Evolutionary conservation across 208 protist species (phyloP).

Genomic region (Trypanosoma rangeli): DNA sequence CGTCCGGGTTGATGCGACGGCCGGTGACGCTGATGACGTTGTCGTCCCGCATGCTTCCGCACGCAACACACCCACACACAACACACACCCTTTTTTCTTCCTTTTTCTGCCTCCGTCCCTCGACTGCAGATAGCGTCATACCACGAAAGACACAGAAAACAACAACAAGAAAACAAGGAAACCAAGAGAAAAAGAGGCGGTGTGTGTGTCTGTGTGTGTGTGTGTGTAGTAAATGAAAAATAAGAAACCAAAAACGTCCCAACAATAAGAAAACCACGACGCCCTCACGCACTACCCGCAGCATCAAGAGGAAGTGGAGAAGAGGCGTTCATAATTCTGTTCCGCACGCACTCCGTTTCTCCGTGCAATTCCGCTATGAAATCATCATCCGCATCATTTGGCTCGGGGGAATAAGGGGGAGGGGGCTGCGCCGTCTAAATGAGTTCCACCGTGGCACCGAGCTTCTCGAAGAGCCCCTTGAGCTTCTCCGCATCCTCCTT

Average conservation of each 20-base stretch:
- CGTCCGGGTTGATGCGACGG: constrained; percentile 46
- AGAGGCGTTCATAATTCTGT: constrained; percentile 1
- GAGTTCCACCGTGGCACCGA: constrained; percentile 87
- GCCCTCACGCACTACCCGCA: background rate
- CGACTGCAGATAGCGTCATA: background rate
- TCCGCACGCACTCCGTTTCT: constrained; percentile 4
- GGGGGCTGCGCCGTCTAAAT: constrained; percentile 34
- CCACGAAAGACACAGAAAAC: background rate
- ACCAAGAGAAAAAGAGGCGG: constrained; percentile 5
- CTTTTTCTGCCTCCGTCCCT: background rate
- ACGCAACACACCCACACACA: background rate
- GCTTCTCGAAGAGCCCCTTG: constrained; percentile 85
- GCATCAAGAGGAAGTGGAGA: background rate
- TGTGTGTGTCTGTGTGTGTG: no score
- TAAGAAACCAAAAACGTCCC: background rate
- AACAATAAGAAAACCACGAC: background rate
- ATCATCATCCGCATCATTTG: background rate
- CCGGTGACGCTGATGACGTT: constrained; percentile 37
- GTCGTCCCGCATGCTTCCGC: constrained; percentile 30
- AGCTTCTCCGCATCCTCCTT: constrained; percentile 91
- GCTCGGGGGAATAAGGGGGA: background rate
- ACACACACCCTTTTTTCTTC: background rate
- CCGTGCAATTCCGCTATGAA: constrained; percentile 1
- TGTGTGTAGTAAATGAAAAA: no score
- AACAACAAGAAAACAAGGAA: constrained; percentile 4